phyloP scores from a whole-genome alignment of 352 stramenopile species.

The Phytopythium cucurbitacearum region DNA sequence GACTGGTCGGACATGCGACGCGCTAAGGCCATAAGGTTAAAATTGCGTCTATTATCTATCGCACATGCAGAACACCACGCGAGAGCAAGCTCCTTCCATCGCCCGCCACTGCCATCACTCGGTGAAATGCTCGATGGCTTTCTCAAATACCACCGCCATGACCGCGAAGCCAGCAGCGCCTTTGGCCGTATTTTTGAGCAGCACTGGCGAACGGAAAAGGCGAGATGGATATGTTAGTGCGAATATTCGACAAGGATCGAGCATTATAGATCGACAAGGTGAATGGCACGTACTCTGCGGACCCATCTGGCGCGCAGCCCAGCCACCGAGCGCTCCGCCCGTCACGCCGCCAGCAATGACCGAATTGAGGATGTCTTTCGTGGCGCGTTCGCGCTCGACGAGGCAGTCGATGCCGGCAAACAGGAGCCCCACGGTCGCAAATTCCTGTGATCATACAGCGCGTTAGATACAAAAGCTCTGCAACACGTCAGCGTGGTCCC shows the following conservation, averaged over 20 bases:
- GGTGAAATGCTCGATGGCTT: constrained; percentile 63
- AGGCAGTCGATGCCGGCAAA: constrained; percentile 81
- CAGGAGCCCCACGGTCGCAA: constrained; percentile 73
- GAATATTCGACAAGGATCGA: neutral
- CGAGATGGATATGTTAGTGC: neutral
- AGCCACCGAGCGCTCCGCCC: constrained; percentile 59
- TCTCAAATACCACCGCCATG: constrained; percentile 86
- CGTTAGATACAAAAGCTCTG: neutral
- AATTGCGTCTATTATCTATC: neutral
- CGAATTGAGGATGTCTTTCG: constrained; percentile 75
- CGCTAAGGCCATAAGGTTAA: no score
- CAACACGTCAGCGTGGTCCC: neutral
- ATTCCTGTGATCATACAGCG: constrained; percentile 41
- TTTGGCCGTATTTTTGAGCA: constrained; percentile 69
- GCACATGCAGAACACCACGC: neutral
- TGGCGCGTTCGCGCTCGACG: constrained; percentile 78
- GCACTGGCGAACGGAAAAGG: constrained; percentile 22
- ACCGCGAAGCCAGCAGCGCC: constrained; percentile 71
- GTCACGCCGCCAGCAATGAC: constrained; percentile 67
- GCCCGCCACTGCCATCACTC: constrained; percentile 6
- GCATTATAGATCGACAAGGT: neutral
- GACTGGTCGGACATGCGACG: no score
- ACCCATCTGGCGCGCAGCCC: constrained; percentile 61
- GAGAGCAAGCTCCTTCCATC: constrained; percentile 3
- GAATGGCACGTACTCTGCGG: constrained; percentile 34